phyloP scores from a whole-genome alignment of 228 moss, liverwort and hornwort species.

The Sphagnum magellanicum region DNA sequence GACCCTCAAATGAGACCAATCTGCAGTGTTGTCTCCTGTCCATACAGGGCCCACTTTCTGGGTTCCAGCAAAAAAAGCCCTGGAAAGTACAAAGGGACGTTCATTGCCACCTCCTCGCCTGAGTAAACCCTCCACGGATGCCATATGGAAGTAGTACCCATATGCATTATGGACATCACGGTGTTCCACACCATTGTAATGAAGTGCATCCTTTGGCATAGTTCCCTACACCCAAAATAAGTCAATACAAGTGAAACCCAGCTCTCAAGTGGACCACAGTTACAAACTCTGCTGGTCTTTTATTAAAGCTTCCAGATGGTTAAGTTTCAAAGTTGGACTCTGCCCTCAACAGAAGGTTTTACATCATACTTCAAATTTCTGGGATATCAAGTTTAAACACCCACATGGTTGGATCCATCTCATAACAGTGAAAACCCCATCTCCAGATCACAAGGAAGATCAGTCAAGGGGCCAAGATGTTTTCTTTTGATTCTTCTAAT shows the following conservation, averaged over 20 bases:
- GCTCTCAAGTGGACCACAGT: neutral
- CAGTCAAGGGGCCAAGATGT: too few species aligned
- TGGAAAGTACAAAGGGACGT: constrained; percentile 90
- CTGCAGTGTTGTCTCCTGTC: constrained; percentile 93
- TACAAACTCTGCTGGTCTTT: neutral
- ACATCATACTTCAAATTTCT: too few species aligned
- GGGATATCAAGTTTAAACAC: too few species aligned
- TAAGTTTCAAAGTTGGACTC: neutral
- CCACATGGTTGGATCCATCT: too few species aligned
- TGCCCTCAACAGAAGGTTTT: too few species aligned
- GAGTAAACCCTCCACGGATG: constrained; percentile 64
- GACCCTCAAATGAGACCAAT: constrained; percentile 66
- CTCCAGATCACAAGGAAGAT: too few species aligned
- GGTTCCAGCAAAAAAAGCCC: constrained; percentile 93
- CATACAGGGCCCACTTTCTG: constrained; percentile 89
- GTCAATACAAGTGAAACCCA: too few species aligned
- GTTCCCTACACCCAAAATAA: constrained; percentile 40
- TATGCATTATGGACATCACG: constrained; percentile 95
- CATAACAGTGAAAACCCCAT: too few species aligned
- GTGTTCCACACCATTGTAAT: constrained; percentile 75
- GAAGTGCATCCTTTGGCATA: constrained; percentile 91
- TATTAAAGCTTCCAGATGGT: neutral
- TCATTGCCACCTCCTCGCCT: constrained; percentile 73
- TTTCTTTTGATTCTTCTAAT: too few species aligned
- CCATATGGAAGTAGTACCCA: constrained; percentile 96